Evolutionary conservation across 2,329 filamentous ascomycete genomes (phyloP).

Genomic region (Macrophomina phaseolina): DNA sequence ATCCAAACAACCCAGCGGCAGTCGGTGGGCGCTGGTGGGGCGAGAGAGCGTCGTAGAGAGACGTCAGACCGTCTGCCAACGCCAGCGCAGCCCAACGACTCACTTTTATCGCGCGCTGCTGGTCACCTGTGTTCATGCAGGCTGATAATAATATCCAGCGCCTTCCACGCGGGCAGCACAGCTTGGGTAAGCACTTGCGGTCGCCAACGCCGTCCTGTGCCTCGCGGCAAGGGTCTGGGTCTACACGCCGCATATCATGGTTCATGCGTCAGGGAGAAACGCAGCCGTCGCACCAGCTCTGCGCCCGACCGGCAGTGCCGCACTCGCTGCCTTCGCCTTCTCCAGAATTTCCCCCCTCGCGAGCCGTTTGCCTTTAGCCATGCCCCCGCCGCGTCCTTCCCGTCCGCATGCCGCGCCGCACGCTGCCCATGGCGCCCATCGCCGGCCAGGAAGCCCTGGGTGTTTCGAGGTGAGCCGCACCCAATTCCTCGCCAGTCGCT

Average conservation of each 20-base stretch:
- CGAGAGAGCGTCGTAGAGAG: constrained; percentile 3
- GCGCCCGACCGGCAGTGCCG: background rate
- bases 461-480: constrained; percentile 19
- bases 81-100: background rate
- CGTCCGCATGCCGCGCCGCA: constrained; percentile 5
- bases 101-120: constrained; percentile 2
- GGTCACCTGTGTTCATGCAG: constrained; percentile 1
- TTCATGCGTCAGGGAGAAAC: constrained; percentile 21
- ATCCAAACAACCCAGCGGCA: constrained; percentile 5
- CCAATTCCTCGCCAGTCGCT: constrained; percentile 11
- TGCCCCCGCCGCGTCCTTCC: constrained; percentile 12
- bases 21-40: constrained; percentile 12
- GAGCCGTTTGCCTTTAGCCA: constrained; percentile 8
- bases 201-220: background rate
- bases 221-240: background rate
- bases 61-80: constrained; percentile 16
- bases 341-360: background rate
- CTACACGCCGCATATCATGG: constrained; percentile 6
- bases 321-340: background rate
- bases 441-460: background rate
- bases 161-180: background rate
- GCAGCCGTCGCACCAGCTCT: constrained; percentile 5
- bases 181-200: constrained; percentile 17
- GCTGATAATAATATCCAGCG: constrained; percentile 3
- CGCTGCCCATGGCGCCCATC: constrained; percentile 8